Percentiles rank a stretch among this genome's conserved stretches.
Evolutionary conservation across 495 filamentous ascomycete species (phyloP).

Genomic region (Melanomma pulvis-pyrius): DNA sequence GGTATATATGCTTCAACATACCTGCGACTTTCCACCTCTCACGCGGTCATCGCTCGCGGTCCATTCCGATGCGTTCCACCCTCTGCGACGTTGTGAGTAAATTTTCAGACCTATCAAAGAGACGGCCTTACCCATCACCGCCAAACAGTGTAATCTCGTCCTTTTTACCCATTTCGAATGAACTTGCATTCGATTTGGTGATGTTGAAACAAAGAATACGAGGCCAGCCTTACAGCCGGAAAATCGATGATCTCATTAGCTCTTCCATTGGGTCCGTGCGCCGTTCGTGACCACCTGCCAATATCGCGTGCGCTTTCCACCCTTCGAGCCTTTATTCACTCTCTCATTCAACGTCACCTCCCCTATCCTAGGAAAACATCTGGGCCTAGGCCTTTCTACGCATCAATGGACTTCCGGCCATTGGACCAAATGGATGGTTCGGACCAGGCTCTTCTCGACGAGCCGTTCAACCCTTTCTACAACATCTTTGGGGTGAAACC

Average conservation of each 20-base stretch:
- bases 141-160: conserved; percentile 48
- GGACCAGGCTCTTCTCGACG: conserved; percentile 33
- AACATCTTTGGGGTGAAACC: conserved; percentile 37
- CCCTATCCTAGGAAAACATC: neutral
- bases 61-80: conserved; percentile 66
- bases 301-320: neutral
- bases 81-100: conserved; percentile 45
- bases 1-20: conserved; percentile 17
- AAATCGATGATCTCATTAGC: conserved; percentile 25
- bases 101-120: neutral
- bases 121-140: conserved; percentile 48
- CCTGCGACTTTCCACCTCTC: conserved; percentile 66
- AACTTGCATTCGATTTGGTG: neutral
- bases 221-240: neutral
- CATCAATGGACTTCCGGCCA: conserved; percentile 21
- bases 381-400: neutral
- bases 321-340: neutral
- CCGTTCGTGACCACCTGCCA: neutral
- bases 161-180: conserved; percentile 5
- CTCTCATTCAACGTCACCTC: neutral
- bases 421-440: conserved; percentile 19
- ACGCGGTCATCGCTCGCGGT: conserved; percentile 70
- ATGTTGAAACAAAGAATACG: neutral
- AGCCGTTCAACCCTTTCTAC: conserved; percentile 46
- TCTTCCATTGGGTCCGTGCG: conserved; percentile 1